Base-by-base conservation (phyloP, 805 yeast species). In the Kodamaea leandrae region DNA sequence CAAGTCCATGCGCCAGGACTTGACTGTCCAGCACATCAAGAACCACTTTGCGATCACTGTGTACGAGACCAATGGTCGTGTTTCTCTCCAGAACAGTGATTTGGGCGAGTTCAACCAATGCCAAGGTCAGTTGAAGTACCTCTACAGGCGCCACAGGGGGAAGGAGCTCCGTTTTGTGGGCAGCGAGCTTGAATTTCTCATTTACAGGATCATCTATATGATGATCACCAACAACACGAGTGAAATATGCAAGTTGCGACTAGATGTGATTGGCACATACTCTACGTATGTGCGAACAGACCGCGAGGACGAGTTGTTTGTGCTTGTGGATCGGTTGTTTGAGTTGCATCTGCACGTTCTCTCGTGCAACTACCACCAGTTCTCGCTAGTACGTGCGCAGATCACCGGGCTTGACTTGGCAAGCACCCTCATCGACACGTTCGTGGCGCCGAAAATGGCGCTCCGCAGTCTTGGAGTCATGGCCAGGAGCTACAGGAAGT, bases 61-160 rank as follows among this genome's bases (percentile, higher is more conserved):
- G 0, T 91, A 93, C 60, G 93, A 88, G 60, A 74, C 81, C 2
- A 95, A 91, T 61, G 93, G 93, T 3, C 77, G 89, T 36, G 68
- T 90, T n/a, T 95, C 97, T 0, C 73, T 91, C 27, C 84, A 81
- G 50, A 82, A 84, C 55, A 74, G 77, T 29, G 99, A 91, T 60
- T 64, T 91, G 47, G 97, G 97, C 7, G 98, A 93, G 60, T 89
- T 86, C 60, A 93, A 93, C 64, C 97, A 91, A 60, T 93, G 98
- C 58, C 95, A 86, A 60, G 79, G 95, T 12, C 87, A 88, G 52
- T 64, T 93, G 37, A 77, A 77, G 47, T 68, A 74, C 33, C 65
- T 90, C 17, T 90, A 83, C 55, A 75, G 68, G 19, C 45, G 50
- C 15, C 55, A 57, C 16, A 60, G 63, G 36, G 56, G 64, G n/a